Percentiles rank a stretch among this genome's conserved stretches.
phyloP scores from a whole-genome alignment of 176 grass and related monocot genomes.

The Juncus effusus region DNA sequence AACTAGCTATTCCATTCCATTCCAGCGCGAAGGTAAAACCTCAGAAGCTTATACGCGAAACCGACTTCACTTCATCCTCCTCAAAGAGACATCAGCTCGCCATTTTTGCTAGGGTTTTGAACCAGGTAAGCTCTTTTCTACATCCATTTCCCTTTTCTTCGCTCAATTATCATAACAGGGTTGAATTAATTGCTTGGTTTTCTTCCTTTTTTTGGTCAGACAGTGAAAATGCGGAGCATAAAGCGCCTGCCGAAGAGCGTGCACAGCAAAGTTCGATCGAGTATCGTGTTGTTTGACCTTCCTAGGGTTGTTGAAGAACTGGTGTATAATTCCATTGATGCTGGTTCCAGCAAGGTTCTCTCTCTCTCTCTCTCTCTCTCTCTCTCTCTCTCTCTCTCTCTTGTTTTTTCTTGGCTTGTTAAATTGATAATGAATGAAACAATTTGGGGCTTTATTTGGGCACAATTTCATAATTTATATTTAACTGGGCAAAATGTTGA shows the following conservation, averaged over 20 bases:
- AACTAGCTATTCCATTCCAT: too few species aligned
- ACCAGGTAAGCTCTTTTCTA: too few species aligned
- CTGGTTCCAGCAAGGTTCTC: slow-evolving; percentile 60
- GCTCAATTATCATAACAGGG: not conserved
- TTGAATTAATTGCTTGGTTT: not conserved
- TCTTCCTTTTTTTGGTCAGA: slow-evolving; percentile 4
- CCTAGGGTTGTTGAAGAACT: slow-evolving; percentile 82
- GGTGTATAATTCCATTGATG: slow-evolving; percentile 81
- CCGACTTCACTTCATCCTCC: too few species aligned
- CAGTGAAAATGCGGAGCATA: slow-evolving; percentile 52
- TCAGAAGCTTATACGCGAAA: too few species aligned
- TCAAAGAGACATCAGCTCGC: too few species aligned
- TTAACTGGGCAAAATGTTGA: not conserved
- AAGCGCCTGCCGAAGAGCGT: slow-evolving; percentile 49
- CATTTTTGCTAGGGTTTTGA: too few species aligned
- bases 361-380: not conserved
- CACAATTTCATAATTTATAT: not conserved
- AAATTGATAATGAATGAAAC: not conserved
- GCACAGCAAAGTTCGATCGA: slow-evolving; percentile 60
- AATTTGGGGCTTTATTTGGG: not conserved
- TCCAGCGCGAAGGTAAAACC: too few species aligned
- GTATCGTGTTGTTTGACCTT: slow-evolving; percentile 62
- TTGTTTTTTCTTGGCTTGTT: not conserved
- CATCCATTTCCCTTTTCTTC: not conserved
- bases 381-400: slow-evolving; percentile 5